A percentile compares a stretch with the other conserved stretches of the same genome.
Evolutionary conservation across 2,329 filamentous ascomycete species (phyloP).

Genomic region (Graphilbum sp.): DNA sequence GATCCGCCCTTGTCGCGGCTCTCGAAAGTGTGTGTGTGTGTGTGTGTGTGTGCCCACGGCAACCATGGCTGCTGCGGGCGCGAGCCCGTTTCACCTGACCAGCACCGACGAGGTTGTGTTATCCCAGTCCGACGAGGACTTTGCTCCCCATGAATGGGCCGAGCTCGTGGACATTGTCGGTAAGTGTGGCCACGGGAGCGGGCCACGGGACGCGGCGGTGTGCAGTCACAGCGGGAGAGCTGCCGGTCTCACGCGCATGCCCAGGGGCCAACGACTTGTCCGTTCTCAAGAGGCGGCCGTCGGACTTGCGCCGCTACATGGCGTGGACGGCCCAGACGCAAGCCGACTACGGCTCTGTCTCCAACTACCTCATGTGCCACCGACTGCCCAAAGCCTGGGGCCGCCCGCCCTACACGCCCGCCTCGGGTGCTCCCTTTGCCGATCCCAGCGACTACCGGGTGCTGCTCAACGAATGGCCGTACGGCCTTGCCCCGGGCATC

Average conservation of each 20-base stretch:
- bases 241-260: not conserved
- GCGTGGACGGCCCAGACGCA: slow-evolving; percentile 57
- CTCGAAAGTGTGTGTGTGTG: no score
- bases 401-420: slow-evolving; percentile 34
- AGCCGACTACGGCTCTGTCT: slow-evolving; percentile 60
- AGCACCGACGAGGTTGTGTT: slow-evolving; percentile 41
- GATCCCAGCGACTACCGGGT: slow-evolving; percentile 47
- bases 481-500: slow-evolving; percentile 50
- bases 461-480: slow-evolving; percentile 86
- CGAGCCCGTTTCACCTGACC: slow-evolving; percentile 41
- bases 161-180: slow-evolving; percentile 52
- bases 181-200: no score
- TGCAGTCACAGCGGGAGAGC: no score
- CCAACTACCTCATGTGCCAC: slow-evolving; percentile 59
- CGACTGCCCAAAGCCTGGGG: slow-evolving; percentile 55
- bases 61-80: slow-evolving; percentile 14
- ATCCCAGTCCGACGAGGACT: slow-evolving; percentile 52
- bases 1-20: no score
- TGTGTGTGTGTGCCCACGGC: no score
- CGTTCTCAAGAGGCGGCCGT: slow-evolving; percentile 63
- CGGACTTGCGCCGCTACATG: slow-evolving; percentile 65
- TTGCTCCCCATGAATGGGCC: slow-evolving; percentile 56
- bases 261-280: slow-evolving; percentile 46
- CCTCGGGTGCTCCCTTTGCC: slow-evolving; percentile 33
- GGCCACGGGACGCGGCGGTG: no score